phyloP scores from a whole-genome alignment of 495 filamentous ascomycete species.

The Delitschia confertaspora region DNA sequence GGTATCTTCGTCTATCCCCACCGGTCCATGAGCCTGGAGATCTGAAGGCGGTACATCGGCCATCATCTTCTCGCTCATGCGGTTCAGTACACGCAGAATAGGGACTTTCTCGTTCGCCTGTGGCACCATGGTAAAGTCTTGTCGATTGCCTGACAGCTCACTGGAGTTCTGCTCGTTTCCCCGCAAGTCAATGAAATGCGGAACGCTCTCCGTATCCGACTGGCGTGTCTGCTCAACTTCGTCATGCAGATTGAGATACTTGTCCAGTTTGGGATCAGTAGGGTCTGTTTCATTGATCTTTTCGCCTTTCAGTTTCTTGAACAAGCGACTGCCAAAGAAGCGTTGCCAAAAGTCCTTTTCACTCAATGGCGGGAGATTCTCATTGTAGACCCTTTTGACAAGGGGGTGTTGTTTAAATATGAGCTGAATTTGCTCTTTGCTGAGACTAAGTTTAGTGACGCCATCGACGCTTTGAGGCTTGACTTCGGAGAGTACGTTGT shows the following conservation, averaged over 20 bases:
- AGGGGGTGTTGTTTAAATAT: slow-evolving; percentile 91
- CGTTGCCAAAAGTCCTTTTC: slow-evolving; percentile 81
- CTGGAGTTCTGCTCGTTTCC: slow-evolving; percentile 89
- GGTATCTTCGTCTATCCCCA: slow-evolving; percentile 65
- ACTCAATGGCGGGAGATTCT: slow-evolving; percentile 74
- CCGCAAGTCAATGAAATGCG: slow-evolving; percentile 82
- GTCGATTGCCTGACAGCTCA: slow-evolving; percentile 67
- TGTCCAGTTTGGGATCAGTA: slow-evolving; percentile 68
- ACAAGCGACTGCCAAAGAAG: slow-evolving; percentile 82
- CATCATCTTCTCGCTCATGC: slow-evolving; percentile 81
- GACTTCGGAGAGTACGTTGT: slow-evolving; percentile 87
- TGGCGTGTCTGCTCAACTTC: slow-evolving; percentile 46
- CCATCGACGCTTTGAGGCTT: slow-evolving; percentile 73
- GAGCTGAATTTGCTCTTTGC: slow-evolving; percentile 82
- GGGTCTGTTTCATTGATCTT: slow-evolving; percentile 65
- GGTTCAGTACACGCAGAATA: slow-evolving; percentile 79
- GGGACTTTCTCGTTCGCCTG: slow-evolving; percentile 55
- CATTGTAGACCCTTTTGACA: slow-evolving; percentile 83
- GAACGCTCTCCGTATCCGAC: slow-evolving; percentile 52
- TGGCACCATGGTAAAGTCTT: slow-evolving; percentile 81
- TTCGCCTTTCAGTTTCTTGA: slow-evolving; percentile 86
- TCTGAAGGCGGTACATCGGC: slow-evolving; percentile 74
- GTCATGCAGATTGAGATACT: slow-evolving; percentile 60
- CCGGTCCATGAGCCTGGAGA: slow-evolving; percentile 50
- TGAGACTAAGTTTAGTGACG: slow-evolving; percentile 70